These are phyloP conservation scores for Ceratocystis huliohia DNA, from an alignment of 2,329 filamentous ascomycete species.

Conservation along the genomic window DNA sequence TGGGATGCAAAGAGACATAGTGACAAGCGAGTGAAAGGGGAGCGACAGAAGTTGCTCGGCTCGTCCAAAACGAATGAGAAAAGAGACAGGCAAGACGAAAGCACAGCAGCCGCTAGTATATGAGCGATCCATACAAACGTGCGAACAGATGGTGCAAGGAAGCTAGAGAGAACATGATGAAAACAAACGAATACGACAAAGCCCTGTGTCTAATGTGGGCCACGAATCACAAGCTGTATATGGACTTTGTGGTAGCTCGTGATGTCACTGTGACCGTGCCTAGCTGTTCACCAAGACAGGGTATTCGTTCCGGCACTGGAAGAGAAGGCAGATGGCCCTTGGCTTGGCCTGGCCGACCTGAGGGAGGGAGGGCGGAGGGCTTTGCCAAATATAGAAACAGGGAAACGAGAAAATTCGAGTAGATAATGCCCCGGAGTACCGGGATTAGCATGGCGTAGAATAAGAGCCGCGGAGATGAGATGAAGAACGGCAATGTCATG, in stretches of 20 bases:
- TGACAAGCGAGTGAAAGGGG: no score
- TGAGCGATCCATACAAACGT: no score
- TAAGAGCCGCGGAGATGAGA: not conserved
- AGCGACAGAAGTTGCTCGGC: no score
- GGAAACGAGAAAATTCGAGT: not conserved
- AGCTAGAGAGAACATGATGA: not conserved
- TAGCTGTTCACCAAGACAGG: not conserved
- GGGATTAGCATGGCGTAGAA: not conserved
- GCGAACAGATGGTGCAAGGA: not conserved
- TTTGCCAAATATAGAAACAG: constrained; percentile 11
- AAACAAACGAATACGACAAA: not conserved
- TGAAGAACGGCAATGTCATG: not conserved
- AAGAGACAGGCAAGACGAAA: no score
- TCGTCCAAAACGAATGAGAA: no score
- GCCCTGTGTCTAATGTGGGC: not conserved
- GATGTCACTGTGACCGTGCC: not conserved
- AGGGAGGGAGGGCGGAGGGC: constrained; percentile 11
- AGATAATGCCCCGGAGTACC: no score
- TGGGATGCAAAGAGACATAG: no score
- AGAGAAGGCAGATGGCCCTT: not conserved
- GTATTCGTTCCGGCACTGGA: no score
- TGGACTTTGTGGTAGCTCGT: no score
- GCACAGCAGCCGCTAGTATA: no score
- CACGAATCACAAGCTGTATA: not conserved
- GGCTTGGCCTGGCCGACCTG: not conserved